Evolutionary conservation across 2,329 filamentous ascomycete species (phyloP), one percentile per base, ranked within the genome.

Genomic region (Aspergillus udagawae): DNA sequence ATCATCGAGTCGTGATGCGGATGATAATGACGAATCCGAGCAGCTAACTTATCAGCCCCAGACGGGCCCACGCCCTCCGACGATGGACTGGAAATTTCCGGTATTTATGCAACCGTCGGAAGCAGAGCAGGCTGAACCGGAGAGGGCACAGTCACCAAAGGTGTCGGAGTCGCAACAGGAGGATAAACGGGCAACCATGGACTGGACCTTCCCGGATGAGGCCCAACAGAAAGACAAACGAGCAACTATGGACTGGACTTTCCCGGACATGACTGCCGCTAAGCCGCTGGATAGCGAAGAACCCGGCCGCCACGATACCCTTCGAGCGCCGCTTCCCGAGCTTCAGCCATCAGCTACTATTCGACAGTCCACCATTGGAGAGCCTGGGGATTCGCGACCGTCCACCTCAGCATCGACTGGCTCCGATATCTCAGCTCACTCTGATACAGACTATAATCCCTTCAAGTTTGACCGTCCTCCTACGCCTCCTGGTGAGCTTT

Each of bases 241-340:
- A 6, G 74, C 74, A 17, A 77, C 75, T 4, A 79, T 79, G 70
- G 80, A 83, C 35, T 85, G 82, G 82, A 82, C 78, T 12, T 84
- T 84, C 59, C 80, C 81, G 7, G 69, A 75, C 3, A 77, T 75
- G 71, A 70, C 59, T 6, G 54, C 68, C 1, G 52, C 67, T 3
- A 54, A 29, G 17, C 35, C 35, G 41, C 52, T 48, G 20, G 59
- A 44, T 35, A 53, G 53, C 27, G 48, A 49, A 12, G 61, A 66
- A 12, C 50, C 60, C 17, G 68, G 65, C 41, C 68, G 65, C n/a
- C 61, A 69, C 44, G 67, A 72, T 42, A 75, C 73, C 21, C 62
- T 75, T 28, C 67, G 66, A 28, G 72, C 72, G 23, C 65, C 70
- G 9, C 57, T 65, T 17, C 58, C 60, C 20, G 57, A 51, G 3